Conservation (phyloP, 495 filamentous ascomycete genomes). For the Trichodelitschia bisporula region DNA sequence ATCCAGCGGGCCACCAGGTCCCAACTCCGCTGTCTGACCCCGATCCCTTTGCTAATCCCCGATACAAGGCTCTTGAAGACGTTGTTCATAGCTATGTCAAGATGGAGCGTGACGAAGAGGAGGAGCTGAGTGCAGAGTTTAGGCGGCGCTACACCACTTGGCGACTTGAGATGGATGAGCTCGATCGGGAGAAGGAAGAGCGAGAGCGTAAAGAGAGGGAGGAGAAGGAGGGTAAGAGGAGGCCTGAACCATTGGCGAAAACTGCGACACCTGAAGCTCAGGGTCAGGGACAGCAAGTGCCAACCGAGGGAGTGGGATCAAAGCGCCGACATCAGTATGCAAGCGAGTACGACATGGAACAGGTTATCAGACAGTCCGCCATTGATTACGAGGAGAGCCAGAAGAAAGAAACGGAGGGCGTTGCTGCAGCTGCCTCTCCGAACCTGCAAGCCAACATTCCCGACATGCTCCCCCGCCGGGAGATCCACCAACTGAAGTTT, state of each 20-base stretch:
- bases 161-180: slow-evolving; percentile 24
- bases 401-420: slow-evolving; percentile 44
- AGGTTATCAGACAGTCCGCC: slow-evolving; percentile 50
- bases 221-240: slow-evolving; percentile 23
- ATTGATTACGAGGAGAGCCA: too few species aligned
- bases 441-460: slow-evolving; percentile 68
- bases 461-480: slow-evolving; percentile 31
- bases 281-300: too few species aligned
- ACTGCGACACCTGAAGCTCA: too few species aligned
- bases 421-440: slow-evolving; percentile 37
- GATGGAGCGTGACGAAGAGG: too few species aligned
- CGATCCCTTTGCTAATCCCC: too few species aligned
- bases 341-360: slow-evolving; percentile 55
- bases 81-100: too few species aligned
- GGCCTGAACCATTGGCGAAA: too few species aligned
- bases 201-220: slow-evolving; percentile 20
- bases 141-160: slow-evolving; percentile 22
- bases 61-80: too few species aligned
- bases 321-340: slow-evolving; percentile 37
- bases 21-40: too few species aligned
- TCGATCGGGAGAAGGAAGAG: slow-evolving; percentile 25
- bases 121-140: slow-evolving; percentile 20
- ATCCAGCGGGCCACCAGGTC: too few species aligned
- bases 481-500: slow-evolving; percentile 21
- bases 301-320: slow-evolving; percentile 14